Conservation (phyloP, 2,329 filamentous ascomycete genomes). For the Aaosphaeria arxii region DNA sequence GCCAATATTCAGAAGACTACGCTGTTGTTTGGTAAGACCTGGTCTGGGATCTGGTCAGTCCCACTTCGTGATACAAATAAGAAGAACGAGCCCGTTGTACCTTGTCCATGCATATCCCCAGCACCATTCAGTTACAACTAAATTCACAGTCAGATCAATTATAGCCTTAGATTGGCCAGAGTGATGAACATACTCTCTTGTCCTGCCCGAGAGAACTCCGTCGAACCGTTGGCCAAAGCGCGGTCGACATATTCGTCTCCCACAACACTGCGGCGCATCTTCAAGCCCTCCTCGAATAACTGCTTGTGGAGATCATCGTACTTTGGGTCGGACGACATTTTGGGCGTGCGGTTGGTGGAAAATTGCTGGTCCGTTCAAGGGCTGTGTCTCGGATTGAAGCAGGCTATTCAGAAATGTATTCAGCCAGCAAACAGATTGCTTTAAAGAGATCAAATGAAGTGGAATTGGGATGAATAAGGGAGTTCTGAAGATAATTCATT, state of each 20-base stretch:
- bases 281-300: constrained; percentile 60
- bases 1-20: constrained; percentile 61
- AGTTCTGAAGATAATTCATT: too few species aligned
- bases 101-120: constrained; percentile 65
- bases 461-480: too few species aligned
- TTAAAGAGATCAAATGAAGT: not conserved
- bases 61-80: too few species aligned
- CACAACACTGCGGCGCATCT: constrained; percentile 58
- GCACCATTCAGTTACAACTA: constrained; percentile 59
- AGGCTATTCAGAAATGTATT: not conserved
- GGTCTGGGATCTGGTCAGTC: constrained; percentile 27
- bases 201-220: constrained; percentile 58
- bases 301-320: constrained; percentile 48
- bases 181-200: constrained; percentile 45
- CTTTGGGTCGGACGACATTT: constrained; percentile 41
- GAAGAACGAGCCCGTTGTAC: too few species aligned
- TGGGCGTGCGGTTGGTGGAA: constrained; percentile 11
- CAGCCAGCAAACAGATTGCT: not conserved
- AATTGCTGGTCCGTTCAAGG: constrained; percentile 3
- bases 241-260: constrained; percentile 61
- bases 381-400: not conserved
- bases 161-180: too few species aligned
- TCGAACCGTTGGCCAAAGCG: constrained; percentile 54
- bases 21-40: constrained; percentile 59
- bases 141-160: too few species aligned